These are phyloP conservation scores for Heimioporus sp. DNA, from an alignment of 768 basidiomycete species.

Conservation along the genomic window DNA sequence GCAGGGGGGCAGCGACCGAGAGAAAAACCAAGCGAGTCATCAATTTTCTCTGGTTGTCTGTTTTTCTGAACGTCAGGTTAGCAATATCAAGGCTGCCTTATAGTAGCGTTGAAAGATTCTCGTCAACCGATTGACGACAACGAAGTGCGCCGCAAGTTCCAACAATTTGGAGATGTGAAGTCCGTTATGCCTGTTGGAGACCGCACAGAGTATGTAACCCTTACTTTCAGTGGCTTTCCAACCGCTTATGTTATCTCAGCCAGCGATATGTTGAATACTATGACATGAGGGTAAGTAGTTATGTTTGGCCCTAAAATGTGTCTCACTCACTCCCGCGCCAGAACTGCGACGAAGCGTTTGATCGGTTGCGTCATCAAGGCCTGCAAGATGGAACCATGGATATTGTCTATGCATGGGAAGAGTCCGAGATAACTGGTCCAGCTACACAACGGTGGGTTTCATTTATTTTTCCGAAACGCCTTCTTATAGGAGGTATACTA, in stretches of 20 bases:
- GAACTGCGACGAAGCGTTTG: constrained; percentile 78
- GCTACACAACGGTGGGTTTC: constrained; percentile 38
- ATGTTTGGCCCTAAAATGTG: neutral
- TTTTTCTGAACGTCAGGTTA: constrained; percentile 24
- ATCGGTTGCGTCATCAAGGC: constrained; percentile 75
- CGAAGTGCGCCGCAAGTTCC: constrained; percentile 83
- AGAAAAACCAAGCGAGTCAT: constrained; percentile 76
- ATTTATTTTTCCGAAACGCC: neutral
- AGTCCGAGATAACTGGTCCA: constrained; percentile 50
- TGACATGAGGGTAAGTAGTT: constrained; percentile 69
- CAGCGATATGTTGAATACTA: constrained; percentile 93
- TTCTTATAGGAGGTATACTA: constrained; percentile 10
- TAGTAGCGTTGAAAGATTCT: constrained; percentile 75
- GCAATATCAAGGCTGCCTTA: constrained; percentile 82
- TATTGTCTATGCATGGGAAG: constrained; percentile 84
- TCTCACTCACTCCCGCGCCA: constrained; percentile 28
- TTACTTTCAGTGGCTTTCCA: neutral
- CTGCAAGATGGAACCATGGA: constrained; percentile 88
- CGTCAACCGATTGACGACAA: constrained; percentile 75
- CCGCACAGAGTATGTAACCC: constrained; percentile 51
- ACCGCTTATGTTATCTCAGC: constrained; percentile 39
- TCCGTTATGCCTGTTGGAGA: constrained; percentile 63
- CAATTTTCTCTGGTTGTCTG: neutral
- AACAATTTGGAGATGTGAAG: constrained; percentile 91
- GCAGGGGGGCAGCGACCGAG: constrained; percentile 52